phyloP scores from a whole-genome alignment of 345 rosid genomes.

The Hibiscus mutabilis region DNA sequence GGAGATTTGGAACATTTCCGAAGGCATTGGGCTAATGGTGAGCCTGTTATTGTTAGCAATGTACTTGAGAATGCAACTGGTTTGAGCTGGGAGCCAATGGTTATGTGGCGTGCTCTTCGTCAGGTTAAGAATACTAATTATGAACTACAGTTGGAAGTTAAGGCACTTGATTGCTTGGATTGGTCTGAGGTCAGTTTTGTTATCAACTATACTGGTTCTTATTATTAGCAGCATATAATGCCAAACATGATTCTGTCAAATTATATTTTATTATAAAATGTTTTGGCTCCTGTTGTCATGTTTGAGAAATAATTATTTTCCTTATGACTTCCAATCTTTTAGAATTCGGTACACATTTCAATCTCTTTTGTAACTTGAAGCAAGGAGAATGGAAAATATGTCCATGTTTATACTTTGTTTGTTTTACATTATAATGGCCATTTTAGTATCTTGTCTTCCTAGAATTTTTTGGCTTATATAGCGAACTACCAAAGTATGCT shows the following conservation, averaged over 20 bases:
- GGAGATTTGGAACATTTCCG: slow-evolving; percentile 51
- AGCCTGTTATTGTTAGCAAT: slow-evolving; percentile 50
- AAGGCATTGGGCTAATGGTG: slow-evolving; percentile 53
- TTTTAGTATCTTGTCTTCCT: not conserved
- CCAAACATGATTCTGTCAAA: not conserved
- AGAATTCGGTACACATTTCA: not conserved
- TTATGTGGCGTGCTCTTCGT: slow-evolving; percentile 67
- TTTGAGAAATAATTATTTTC: not conserved
- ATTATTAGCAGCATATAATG: not conserved
- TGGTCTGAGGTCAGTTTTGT: slow-evolving; percentile 38
- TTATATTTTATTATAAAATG: not conserved
- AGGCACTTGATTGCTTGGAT: slow-evolving; percentile 62
- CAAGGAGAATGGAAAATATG: not conserved
- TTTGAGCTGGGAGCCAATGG: slow-evolving; percentile 64
- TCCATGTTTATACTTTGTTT: slow-evolving; percentile 3
- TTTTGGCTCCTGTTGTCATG: not conserved
- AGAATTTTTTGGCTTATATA: not conserved
- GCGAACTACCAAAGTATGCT: not conserved
- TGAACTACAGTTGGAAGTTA: slow-evolving; percentile 29
- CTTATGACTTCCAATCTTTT: not conserved
- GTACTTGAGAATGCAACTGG: slow-evolving; percentile 48
- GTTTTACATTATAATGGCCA: not conserved
- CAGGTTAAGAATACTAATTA: slow-evolving; percentile 29
- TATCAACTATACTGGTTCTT: not conserved
- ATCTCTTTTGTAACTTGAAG: not conserved